Evolutionary conservation across 1,284 basidiomycete species (phyloP), one percentile per base, ranked within the genome.

Genomic region (Fomitopsis betulina): DNA sequence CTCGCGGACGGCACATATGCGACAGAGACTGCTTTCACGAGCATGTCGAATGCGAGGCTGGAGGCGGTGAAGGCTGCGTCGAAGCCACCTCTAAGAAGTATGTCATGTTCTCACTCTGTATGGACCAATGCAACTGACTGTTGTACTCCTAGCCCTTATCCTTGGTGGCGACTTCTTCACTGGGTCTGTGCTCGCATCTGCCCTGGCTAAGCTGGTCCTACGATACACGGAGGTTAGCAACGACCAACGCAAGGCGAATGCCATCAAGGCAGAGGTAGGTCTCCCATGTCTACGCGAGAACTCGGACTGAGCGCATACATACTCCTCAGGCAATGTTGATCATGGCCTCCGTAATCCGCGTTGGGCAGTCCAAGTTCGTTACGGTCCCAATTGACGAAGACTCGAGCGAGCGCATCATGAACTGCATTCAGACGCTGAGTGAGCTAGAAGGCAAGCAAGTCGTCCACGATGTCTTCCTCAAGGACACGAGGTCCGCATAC

Each of bases 131-230:
- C 27, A 13, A 21, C 55, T 21, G 43, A 50, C 38, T 35, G 38
- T 57, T n/a, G 37, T 30, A 30, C 23, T 15, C 47, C 32, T 53
- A 88, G 91, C 93, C 4, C 77, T 99, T 45, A 86, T 99, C 55
- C 82, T 99, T 47, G 91, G 92, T 35, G 97, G 97, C 33, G 97
- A 99, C 75, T 99, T 97, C 77, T 99, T 95, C 77, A 99, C 96
- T 13, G 95, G 92, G 6, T 82, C 93, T 4, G 94, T 97, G 3
- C 81, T 99, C 25, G 88, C 95, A 12, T 85, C 91, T 39, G 89
- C 96, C 1, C 76, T 99, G 60, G 93, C 94, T 57, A 99, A 99
- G 76, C 83, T 99, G 30, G 90, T 97, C 10, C 79, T 98, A 49
- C 84, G 96, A 25, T 94, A 89, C 70, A 78, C 83, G 21, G 85